Evolutionary conservation across 768 basidiomycete species (phyloP), one percentile per base, ranked within the genome.

Genomic region (Daedalea quercina): DNA sequence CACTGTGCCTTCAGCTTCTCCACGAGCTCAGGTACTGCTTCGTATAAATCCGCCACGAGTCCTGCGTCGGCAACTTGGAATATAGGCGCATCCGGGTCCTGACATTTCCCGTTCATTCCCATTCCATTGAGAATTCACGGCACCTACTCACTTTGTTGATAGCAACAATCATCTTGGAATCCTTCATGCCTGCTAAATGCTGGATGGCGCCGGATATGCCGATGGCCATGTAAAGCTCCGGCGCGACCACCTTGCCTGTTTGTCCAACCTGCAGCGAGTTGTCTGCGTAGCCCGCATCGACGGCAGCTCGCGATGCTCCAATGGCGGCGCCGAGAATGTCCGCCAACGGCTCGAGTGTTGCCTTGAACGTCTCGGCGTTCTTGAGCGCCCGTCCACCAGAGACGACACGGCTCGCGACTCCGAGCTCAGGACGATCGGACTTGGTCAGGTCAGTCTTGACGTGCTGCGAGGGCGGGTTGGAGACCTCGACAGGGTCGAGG

Each of bases 141-240:
- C 37, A 11, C 25, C 9, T 19, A 57, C 73, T 49, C 56, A 84
- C 94, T 82, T 99, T 99, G 76, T 99, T 99, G 56, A 99, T 79
- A 3, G 96, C 96, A 28, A 96, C 95, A 56, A 99, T 99, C 57
- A 97, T 76, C 73, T 98, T 99, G 11, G 91, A 94, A 63, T 97
- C 96, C 68, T 99, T 99, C 96, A 98, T 99, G 9, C 96, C 96
- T 20, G 96, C 96, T 51, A 98, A 75, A 73, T 99, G 96, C 71
- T 99, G 96, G 62, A 98, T 99, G 13, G 96, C 96, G 17, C 96
- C 96, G 9, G 94, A 96, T 61, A 99, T 98, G 47, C 96, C 96
- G 46, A 98, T 70, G 3, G 96, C 96, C 70, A 98, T 80, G 70
- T 99, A 99, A 50, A 99, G 73, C 65, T 95, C 90, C 0, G 96